Base-by-base conservation (phyloP, 1,139 yeast genomes). In the Blastobotrys persicus region DNA sequence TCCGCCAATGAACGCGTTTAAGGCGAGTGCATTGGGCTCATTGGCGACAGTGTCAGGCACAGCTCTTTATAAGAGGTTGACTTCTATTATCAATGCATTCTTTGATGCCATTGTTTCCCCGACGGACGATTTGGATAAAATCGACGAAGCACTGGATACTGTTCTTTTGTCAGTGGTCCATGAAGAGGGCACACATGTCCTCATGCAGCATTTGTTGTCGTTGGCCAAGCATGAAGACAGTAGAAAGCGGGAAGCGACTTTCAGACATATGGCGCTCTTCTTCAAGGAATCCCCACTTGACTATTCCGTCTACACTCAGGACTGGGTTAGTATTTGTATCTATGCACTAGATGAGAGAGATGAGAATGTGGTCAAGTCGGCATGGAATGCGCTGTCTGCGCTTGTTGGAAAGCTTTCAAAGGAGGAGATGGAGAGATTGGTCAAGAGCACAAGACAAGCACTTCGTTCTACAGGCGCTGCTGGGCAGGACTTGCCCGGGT, bases 11-110 rank as follows among this genome's bases (percentile, higher is more conserved):
- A 89, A 88, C 59, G 75, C 81, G 0, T 83, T 84, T 73, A 89
- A 91, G 69, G 95, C 96, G 17, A 76, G 78, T 50, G 96, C 97
- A 2, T 75, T 92, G 55, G 89, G 96, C 20, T 83, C 95, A 0
- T 77, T 94, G 64, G 95, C 96, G 0, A 81, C 86, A 47, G 96
- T 88, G 43, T 97, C 98, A 19, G 98, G 97, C 33, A 69, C 80
- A 47, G 89, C 96, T 1, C 73, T 91, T 57, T 83, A 83, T 73
- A 82, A 77, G 62, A 80, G 92, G 57, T 74, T 89, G 56, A 75
- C 88, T 0, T 70, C 80, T 19, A 86, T 91, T 55, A 78, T 91
- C 56, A 83, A 83, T 60, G 75, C 94, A 0, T 73, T 91, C 55
- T 81, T 88, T 23, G 80, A 78, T 50, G 82, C 89, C 26, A 66